Base-by-base conservation (phyloP, 208 protist species). In the Acanthamoeba lenticulata region DNA sequence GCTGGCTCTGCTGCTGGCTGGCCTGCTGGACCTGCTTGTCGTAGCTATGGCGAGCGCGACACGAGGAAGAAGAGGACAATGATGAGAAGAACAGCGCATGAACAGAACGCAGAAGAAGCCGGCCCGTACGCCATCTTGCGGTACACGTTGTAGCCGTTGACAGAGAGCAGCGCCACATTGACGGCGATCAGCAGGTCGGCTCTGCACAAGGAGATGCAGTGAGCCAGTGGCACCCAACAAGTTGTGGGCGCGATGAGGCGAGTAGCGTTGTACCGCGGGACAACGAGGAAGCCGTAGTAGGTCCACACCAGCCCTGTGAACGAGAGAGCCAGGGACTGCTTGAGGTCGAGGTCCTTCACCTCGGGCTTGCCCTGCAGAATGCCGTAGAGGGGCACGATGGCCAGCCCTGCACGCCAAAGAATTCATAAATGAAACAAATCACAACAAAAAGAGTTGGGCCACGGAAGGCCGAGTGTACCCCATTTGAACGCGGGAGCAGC, bases 241-340 rank as follows among this genome's bases (percentile, higher is more conserved):
- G 27, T 67, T 67, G 7, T 7, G 7, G 11, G 27, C 13, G 2
- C 67, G 29, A 49, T 15, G 40, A 17, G 44, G 42, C 2, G 5
- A 38, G 7, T 2, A 24, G 38, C 40, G 38, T n/a, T n/a, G n/a
- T 83, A 83, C 72, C 72, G 72, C 11, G 72, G 72, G 19, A 55
- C 47, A 32, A 89, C 79, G 49, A 89, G 79, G 47, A 89, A 65
- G 79, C 79, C 79, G 34, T 89, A 89, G 47, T 89, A 89, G 32
- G 79, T 62, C 79, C 79, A 89, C 32, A 89, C 79, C 21, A 89
- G 24, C 24, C 79, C 79, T 0, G 79, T 89, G 27, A 62, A 13
- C 13, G 79, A 55, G 47, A 89, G 79, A 17, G 79, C 79, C 45
- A 55, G 47, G 29, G 79, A 89, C 47, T 55, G 42, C n/a, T 89